Evolutionary conservation across 257 asterid species (phyloP).

Genomic region (Misopates orontium): DNA sequence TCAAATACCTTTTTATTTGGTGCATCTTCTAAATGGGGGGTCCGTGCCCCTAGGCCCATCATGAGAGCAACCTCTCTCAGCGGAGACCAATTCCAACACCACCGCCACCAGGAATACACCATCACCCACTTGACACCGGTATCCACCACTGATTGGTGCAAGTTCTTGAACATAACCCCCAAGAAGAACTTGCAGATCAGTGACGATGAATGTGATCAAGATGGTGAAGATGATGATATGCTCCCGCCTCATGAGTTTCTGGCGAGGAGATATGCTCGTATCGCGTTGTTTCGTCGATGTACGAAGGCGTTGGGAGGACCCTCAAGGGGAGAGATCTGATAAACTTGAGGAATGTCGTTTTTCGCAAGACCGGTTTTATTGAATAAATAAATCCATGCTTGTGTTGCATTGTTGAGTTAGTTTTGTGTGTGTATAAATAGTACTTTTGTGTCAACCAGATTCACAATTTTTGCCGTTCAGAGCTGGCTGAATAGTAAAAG

Average conservation of each 20-base stretch:
- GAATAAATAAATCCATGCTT: slow-evolving; percentile 21
- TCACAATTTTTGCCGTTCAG: too few relatives aligned
- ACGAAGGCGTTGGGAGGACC: slow-evolving; percentile 56
- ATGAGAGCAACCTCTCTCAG: slow-evolving; percentile 16
- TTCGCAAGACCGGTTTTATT: slow-evolving; percentile 51
- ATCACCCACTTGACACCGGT: slow-evolving; percentile 29
- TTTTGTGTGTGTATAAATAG: too few relatives aligned
- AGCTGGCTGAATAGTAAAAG: too few relatives aligned
- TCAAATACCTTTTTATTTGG: too few relatives aligned
- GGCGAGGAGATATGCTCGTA: slow-evolving; percentile 30
- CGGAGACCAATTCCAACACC: background rate
- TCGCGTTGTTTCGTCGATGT: slow-evolving; percentile 51
- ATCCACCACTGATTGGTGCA: slow-evolving; percentile 35
- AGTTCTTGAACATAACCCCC: too few relatives aligned
- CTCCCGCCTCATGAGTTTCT: slow-evolving; percentile 44
- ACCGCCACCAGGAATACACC: background rate
- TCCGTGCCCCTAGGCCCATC: slow-evolving; percentile 20
- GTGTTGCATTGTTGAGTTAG: too few relatives aligned
- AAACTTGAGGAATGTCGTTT: slow-evolving; percentile 39
- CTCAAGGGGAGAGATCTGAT: slow-evolving; percentile 56
- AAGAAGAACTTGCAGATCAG: too few relatives aligned
- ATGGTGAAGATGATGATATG: slow-evolving; percentile 27
- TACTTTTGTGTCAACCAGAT: too few relatives aligned
- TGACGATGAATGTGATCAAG: background rate
- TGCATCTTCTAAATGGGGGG: slow-evolving; percentile 15